Conservation (phyloP, 352 stramenopile species). For the Blastocystis sp. region DNA sequence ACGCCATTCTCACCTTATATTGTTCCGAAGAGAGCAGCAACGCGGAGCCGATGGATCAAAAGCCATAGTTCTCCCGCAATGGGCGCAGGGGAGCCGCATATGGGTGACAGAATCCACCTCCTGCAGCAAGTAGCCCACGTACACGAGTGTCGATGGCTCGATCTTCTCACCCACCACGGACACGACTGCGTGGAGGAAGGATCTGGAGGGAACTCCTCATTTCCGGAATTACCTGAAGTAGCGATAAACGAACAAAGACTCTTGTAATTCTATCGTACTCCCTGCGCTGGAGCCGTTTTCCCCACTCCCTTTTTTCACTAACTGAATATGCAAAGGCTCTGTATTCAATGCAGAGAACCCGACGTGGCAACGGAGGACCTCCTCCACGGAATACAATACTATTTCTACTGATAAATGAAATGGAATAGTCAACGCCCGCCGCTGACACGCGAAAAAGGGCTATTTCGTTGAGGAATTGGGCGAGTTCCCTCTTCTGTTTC, state of each 20-base stretch:
- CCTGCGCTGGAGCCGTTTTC: background rate
- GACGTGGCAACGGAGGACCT: background rate
- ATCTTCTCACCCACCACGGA: background rate
- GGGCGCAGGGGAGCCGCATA: slow-evolving; percentile 16
- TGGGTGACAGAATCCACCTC: background rate
- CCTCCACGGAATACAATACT: background rate
- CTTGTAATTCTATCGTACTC: slow-evolving; percentile 17
- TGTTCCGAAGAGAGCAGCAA: slow-evolving; percentile 29
- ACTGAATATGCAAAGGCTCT: slow-evolving; percentile 7
- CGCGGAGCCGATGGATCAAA: background rate
- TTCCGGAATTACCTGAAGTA: background rate
- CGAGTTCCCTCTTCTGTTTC: slow-evolving; percentile 13
- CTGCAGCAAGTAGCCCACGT: slow-evolving; percentile 34
- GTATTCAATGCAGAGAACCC: slow-evolving; percentile 1
- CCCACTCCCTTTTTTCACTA: background rate
- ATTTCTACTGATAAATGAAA: slow-evolving; percentile 27
- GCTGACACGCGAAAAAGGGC: slow-evolving; percentile 17
- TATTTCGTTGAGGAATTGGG: slow-evolving; percentile 13
- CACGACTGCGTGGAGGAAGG: slow-evolving; percentile 4
- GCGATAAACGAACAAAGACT: slow-evolving; percentile 19
- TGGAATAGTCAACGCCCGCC: background rate
- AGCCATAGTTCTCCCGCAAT: slow-evolving; percentile 11
- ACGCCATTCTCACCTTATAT: slow-evolving; percentile 5
- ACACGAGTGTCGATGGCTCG: slow-evolving; percentile 12
- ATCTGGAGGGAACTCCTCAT: background rate